Base-by-base conservation (phyloP, 495 filamentous ascomycete genomes). In the Aspergillus sparsus region DNA sequence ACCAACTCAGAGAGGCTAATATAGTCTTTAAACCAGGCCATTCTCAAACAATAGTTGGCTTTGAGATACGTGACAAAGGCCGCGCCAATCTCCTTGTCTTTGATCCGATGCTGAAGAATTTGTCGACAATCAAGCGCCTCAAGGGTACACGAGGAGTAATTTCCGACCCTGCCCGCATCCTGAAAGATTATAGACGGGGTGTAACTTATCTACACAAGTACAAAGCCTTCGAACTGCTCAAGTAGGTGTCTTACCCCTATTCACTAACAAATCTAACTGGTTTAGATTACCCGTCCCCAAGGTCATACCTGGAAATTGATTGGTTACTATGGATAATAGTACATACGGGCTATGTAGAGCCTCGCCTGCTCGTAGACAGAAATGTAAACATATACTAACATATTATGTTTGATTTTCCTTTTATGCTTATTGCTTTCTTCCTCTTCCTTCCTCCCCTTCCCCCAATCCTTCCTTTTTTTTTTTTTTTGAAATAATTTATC, bases 41-140 rank as follows among this genome's bases (percentile, higher is more conserved):
- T 67, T 97, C 92, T 5, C 80, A 97, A 76, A 97, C 93, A 1
- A 92, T 98, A 44, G 79, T 98, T 54, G 94, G 94, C 1, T 81
- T 96, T 39, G 93, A 97, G 67, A 79, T 81, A 31, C 81, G 80
- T 8, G 77, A 70, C 35, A 81, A 87, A 59, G 92, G 91, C 34
- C 72, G 74, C 34, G 80, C 82, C 51, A 88, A 90, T 62, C 73
- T 98, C 8, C 74, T 98, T 4, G 88, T 97, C 16, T 96, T 96
- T 65, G 94, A 98, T 71, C 92, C 94, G 1, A 89, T 89, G 76
- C 93, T 90, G 69, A 84, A 85, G 50, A 88, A 92, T 36, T 82
- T 89, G 1, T 74, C 80, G 2, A 81, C 74, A 6, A 82, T 96
- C 60, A 77, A 75, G 18, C 80, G 80, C 34, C 67, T 89, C 15